Evolutionary conservation across 1,284 basidiomycete genomes (phyloP), one percentile per base, ranked within the genome.

Genomic region (Apiotrichum montevideense): DNA sequence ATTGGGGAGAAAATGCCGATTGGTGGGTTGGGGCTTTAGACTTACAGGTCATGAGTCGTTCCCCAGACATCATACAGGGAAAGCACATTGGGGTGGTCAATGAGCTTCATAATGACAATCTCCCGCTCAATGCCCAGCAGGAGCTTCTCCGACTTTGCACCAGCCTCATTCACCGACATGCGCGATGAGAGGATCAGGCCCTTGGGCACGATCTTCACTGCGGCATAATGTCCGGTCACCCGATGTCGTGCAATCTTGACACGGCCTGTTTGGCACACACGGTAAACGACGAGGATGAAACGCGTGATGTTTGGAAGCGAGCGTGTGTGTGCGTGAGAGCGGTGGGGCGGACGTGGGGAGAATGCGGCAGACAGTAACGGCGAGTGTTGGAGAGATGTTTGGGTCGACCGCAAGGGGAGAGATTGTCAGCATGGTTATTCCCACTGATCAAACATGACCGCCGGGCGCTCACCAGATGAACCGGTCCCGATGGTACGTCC

Each of bases 21-120:
- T 21, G 21, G 21, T 21, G 21, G 41, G 8, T 42, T 6, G 4
- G 40, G 7, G 33, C 29, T 34, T 8, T 40, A 14, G 43, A 66
- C 71, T 52, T 54, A 74, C 70, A 75, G 65, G 48, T 75, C 73
- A 14, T 63, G 56, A 35, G 63, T 66, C 0, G 73, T 96, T 79
- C 98, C 94, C 88, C 92, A 98, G 59, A 98, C 95, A 71, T 99
- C 95, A 79, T 94, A 95, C 51, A 98, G 83, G 52, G 86, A 87
- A 79, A 96, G 83, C 62, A 98, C 85, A 76, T 97, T 97, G 2
- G 95, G 94, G 72, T 99, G 95, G 67, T 96, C 89, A 69, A 98
- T 89, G 59, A 98, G 86, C 76, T 98, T 98, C 95, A 99, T 98
- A 74, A 98, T 90, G 66, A 98, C 92, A 60, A 98, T 98, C 77